Percentiles rank a stretch among this genome's conserved stretches.
phyloP scores from a whole-genome alignment of 2,329 filamentous ascomycete genomes.

The Monilinia vaccinii-corymbosi region DNA sequence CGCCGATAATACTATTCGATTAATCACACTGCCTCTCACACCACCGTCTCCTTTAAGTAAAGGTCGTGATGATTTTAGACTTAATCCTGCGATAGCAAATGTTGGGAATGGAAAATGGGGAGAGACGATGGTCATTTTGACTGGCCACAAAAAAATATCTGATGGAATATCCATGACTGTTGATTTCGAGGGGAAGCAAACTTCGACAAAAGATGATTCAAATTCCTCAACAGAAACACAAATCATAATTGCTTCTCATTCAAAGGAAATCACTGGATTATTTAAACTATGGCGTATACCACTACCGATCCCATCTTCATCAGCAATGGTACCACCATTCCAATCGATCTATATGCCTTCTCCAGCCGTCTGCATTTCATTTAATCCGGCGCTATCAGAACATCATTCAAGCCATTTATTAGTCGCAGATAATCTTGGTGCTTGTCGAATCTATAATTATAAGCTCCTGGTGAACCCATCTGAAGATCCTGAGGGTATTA shows the following conservation, averaged over 20 bases:
- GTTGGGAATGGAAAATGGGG: constrained; percentile 56
- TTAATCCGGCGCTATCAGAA: constrained; percentile 42
- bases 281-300: constrained; percentile 51
- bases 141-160: constrained; percentile 43
- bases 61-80: constrained; percentile 41
- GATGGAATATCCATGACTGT: constrained; percentile 48
- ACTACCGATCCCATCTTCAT: constrained; percentile 28
- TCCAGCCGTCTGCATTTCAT: constrained; percentile 46
- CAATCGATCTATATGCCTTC: constrained; percentile 50
- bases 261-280: constrained; percentile 48
- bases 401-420: constrained; percentile 47
- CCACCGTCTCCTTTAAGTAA: constrained; percentile 54
- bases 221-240: constrained; percentile 30
- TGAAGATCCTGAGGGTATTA: constrained; percentile 34
- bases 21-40: constrained; percentile 51
- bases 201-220: constrained; percentile 10
- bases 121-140: constrained; percentile 46
- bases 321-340: constrained; percentile 39
- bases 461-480: constrained; percentile 38
- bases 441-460: constrained; percentile 55
- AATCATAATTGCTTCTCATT: constrained; percentile 51
- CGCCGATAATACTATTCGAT: constrained; percentile 45
- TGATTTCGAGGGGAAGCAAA: constrained; percentile 31
- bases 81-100: constrained; percentile 42
- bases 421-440: constrained; percentile 44